phyloP scores from a whole-genome alignment of 148 eudicot species.

The Chenopodium suecicum region DNA sequence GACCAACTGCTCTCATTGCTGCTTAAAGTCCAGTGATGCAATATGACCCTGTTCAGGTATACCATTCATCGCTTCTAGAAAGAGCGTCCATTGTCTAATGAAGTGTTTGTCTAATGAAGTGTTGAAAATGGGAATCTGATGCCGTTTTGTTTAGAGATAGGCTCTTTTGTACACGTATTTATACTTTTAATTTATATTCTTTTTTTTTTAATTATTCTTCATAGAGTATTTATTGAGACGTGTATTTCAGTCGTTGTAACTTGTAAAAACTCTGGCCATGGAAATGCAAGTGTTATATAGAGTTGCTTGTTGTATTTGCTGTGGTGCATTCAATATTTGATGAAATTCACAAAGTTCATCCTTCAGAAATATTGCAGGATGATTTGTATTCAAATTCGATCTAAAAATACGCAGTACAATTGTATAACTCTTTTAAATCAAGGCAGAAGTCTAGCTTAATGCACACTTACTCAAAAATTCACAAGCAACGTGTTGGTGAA shows the following conservation, averaged over 20 bases:
- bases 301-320: slow-evolving; percentile 20
- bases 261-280: slow-evolving; percentile 18
- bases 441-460: slow-evolving; percentile 8
- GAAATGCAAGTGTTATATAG: slow-evolving; percentile 18
- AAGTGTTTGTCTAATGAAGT: slow-evolving; percentile 13
- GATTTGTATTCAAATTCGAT: not conserved
- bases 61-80: slow-evolving; percentile 16
- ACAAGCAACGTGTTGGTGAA: slow-evolving; percentile 3
- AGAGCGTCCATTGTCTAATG: slow-evolving; percentile 15
- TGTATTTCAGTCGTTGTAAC: slow-evolving; percentile 15
- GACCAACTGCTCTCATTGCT: not conserved
- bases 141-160: slow-evolving; percentile 37
- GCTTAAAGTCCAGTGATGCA: slow-evolving; percentile 13
- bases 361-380: not conserved
- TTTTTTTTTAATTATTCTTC: slow-evolving; percentile 6
- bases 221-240: slow-evolving; percentile 12
- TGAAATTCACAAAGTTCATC: not conserved
- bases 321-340: not conserved
- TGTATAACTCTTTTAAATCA: slow-evolving; percentile 9
- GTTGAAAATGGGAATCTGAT: slow-evolving; percentile 13
- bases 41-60: slow-evolving; percentile 17
- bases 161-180: slow-evolving; percentile 15
- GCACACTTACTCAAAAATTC: not conserved
- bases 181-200: slow-evolving; percentile 17
- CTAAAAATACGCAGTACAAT: not conserved